A percentile compares a stretch with the other conserved stretches of the same genome.
Conservation (phyloP, 257 asterid genomes). For the Salvia splendens region DNA sequence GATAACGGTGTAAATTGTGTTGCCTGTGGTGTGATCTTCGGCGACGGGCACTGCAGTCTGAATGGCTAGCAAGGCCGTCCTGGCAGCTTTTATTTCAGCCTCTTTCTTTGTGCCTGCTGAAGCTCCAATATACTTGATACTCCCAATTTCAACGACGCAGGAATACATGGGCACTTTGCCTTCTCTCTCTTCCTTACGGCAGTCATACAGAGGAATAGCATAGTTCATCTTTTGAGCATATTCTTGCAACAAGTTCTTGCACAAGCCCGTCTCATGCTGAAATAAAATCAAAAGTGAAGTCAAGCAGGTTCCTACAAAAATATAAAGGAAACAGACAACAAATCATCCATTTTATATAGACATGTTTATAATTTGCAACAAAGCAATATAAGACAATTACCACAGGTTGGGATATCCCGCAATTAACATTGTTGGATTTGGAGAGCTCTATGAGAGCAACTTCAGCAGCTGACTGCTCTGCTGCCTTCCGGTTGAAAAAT, state of each 20-base stretch:
- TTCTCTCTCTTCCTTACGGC: conserved; percentile 48
- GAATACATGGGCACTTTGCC: conserved; percentile 47
- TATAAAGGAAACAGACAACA: background rate
- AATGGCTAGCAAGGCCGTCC: conserved; percentile 91
- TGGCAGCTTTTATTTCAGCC: conserved; percentile 93
- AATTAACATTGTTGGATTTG: conserved; percentile 42
- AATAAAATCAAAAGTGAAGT: conserved; percentile 25
- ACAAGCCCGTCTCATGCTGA: conserved; percentile 95
- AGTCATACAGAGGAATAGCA: conserved; percentile 71
- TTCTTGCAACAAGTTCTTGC: conserved; percentile 92
- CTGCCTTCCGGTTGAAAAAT: conserved; percentile 88
- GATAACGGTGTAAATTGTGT: conserved; percentile 65
- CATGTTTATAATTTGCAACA: background rate
- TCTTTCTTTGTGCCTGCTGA: conserved; percentile 81
- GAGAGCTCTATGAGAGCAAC: conserved; percentile 77
- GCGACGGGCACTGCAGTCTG: conserved; percentile 50
- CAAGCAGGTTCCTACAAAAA: background rate
- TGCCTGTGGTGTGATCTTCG: conserved; percentile 32
- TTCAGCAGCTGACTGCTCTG: conserved; percentile 99
- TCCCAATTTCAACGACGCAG: conserved; percentile 76
- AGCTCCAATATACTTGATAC: conserved; percentile 77
- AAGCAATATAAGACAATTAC: conserved; percentile 43
- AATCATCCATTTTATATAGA: background rate
- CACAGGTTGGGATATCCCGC: conserved; percentile 75
- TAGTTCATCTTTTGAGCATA: conserved; percentile 94